These are phyloP conservation scores for Neofusicoccum cordaticola DNA, from an alignment of 2,329 filamentous ascomycete species.

Conservation along the genomic window DNA sequence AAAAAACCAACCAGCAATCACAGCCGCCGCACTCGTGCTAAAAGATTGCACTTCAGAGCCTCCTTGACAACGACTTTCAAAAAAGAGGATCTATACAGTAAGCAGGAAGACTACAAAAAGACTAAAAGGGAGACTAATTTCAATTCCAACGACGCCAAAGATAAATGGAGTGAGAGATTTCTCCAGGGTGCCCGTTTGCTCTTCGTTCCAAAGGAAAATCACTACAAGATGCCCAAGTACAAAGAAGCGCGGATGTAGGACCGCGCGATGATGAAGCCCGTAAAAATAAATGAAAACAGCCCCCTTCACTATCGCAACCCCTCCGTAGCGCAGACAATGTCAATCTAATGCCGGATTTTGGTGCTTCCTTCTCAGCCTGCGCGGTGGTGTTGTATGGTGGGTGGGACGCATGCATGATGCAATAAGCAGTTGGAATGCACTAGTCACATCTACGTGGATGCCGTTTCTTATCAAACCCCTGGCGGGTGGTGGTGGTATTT, in stretches of 20 bases:
- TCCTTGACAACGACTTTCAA: too few relatives aligned
- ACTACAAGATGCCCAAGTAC: not conserved
- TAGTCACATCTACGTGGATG: constrained; percentile 5
- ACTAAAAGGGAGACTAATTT: not conserved
- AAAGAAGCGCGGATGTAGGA: not conserved
- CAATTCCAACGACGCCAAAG: not conserved
- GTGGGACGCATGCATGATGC: not conserved
- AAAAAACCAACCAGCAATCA: too few relatives aligned
- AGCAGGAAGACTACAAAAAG: constrained; percentile 29
- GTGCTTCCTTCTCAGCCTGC: not conserved
- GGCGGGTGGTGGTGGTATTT: constrained; percentile 1
- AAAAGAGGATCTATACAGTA: not conserved
- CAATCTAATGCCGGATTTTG: not conserved
- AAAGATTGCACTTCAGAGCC: too few relatives aligned
- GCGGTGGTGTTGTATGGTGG: not conserved
- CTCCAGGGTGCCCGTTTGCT: not conserved
- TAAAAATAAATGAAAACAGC: not conserved
- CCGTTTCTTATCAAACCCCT: not conserved
- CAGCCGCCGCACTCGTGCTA: too few relatives aligned
- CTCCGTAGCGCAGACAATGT: not conserved
- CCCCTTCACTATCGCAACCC: not conserved
- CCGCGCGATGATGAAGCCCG: not conserved
- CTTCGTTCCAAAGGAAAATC: not conserved
- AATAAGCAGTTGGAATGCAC: not conserved
- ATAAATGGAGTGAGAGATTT: not conserved